A percentile compares a stretch with the other conserved stretches of the same genome.
These are phyloP conservation scores for Ilyonectria destructans DNA, from an alignment of 2,329 filamentous ascomycete species.

Conservation along the genomic window DNA sequence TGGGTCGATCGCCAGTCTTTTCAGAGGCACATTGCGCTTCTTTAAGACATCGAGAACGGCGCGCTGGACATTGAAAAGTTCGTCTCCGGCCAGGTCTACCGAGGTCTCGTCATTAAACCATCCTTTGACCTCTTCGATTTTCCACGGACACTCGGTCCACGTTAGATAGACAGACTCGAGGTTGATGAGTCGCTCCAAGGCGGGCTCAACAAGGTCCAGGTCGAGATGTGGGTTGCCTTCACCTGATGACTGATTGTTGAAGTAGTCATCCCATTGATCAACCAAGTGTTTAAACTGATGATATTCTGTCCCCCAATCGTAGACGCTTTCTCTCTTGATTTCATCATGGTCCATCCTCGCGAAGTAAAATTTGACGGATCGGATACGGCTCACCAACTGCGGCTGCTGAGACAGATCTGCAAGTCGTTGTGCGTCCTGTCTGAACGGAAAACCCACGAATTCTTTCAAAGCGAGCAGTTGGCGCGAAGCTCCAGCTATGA, in stretches of 20 bases:
- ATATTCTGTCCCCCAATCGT: not conserved
- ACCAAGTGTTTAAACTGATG: conserved; percentile 9
- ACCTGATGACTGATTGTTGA: conserved; percentile 28
- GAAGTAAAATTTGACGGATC: conserved; percentile 63
- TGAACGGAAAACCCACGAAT: conserved; percentile 63
- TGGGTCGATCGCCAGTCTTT: conserved; percentile 42
- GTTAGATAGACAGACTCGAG: conserved; percentile 45
- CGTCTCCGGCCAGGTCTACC: conserved; percentile 34
- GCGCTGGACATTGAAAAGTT: conserved; percentile 39
- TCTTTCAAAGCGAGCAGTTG: conserved; percentile 42
- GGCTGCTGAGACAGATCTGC: conserved; percentile 61
- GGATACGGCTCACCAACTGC: conserved; percentile 60
- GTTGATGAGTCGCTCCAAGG: conserved; percentile 37
- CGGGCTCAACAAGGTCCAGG: conserved; percentile 32
- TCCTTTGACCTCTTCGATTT: conserved; percentile 6
- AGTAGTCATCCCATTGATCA: conserved; percentile 25
- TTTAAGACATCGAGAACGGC: conserved; percentile 39
- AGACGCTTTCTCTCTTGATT: conserved; percentile 16
- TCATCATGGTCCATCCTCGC: conserved; percentile 34
- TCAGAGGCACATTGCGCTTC: conserved; percentile 33
- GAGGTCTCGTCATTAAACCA: conserved; percentile 39
- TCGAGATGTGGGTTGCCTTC: conserved; percentile 21
- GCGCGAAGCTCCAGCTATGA: conserved; percentile 17
- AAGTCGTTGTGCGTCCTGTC: conserved; percentile 62
- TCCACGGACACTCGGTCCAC: conserved; percentile 47